Percentiles rank a stretch among this genome's conserved stretches.
These are phyloP conservation scores for Fragaria nilgerrensis DNA, from an alignment of 306 rosid genomes.

Conservation along the genomic window DNA sequence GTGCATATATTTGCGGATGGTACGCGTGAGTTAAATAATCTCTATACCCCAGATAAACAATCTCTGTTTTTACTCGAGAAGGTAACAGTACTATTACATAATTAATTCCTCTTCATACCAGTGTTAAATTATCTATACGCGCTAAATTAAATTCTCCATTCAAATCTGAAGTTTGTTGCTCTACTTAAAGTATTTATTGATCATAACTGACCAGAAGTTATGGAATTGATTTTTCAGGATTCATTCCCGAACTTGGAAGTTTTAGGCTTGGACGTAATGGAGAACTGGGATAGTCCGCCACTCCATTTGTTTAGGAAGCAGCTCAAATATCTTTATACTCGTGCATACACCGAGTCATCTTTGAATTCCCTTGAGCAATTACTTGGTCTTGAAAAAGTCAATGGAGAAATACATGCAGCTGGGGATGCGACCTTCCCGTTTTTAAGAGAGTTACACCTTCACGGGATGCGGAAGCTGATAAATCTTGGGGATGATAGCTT, in stretches of 20 bases:
- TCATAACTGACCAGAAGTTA: not conserved
- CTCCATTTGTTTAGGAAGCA: not conserved
- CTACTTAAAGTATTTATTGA: not conserved
- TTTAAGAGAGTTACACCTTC: no score
- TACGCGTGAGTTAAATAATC: not conserved
- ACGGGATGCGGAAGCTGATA: no score
- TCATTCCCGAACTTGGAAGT: not conserved
- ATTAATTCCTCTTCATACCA: not conserved
- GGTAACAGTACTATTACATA: not conserved
- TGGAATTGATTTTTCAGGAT: not conserved
- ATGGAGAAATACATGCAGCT: no score
- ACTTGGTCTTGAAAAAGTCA: no score
- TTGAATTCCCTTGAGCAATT: not conserved
- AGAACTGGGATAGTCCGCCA: not conserved
- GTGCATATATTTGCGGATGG: not conserved
- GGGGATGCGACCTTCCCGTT: no score
- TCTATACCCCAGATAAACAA: not conserved
- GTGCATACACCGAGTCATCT: not conserved
- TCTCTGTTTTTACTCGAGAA: conserved; percentile 7
- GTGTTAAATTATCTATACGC: no score
- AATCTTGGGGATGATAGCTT: no score
- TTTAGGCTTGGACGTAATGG: not conserved
- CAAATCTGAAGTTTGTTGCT: not conserved
- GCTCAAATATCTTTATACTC: no score
- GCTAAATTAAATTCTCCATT: not conserved